Base-by-base conservation (phyloP, 306 rosid genomes). In the Cucurbita ficifolia region DNA sequence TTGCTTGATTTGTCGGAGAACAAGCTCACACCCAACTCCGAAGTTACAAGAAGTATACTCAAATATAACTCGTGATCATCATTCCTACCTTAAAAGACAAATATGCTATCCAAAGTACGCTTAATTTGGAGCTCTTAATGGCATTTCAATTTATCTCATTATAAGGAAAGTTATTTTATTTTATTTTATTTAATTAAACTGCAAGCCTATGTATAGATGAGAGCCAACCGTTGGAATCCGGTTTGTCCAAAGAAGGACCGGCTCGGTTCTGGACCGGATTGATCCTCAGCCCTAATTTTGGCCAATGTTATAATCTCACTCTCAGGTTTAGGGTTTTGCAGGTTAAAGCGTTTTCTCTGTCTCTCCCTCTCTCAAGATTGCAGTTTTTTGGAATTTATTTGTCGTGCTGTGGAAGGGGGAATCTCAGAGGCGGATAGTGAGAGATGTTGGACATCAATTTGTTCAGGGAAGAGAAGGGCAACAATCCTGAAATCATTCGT, bases 391-490 rank as follows among this genome's bases (percentile, higher is more conserved):
- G 67, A 59, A 6, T 21, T 54, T 54, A 12, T 54, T 54, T 4
- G 33, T 51, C n/a, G 22, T 17, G 10, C 45, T 33, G 67, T 10
- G 19, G 33, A 10, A 63, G 70, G 11, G 19, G 54, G 22, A 45
- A 45, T 43, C 55, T 63, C 69, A 43, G 51, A 62, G 5, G 76
- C 17, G 54, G 21, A 57, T 56, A 61, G 54, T 60, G 45, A 9
- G 56, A 24, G 58, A 75, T 94, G 99, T 75, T 94, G 80, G 99
- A 94, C 79, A 88, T 94, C 76, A 91, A 94, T 65, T 82, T 91
- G 4, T 91, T 94, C 85, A 74, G 96, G 21, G 99, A 82, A 61
- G 99, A 94, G 71, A 94, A 91, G 80, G 99, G 97, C 0, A 65
- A 76, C 81, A 86, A 91, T 77, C 97, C 99, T 10, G 89, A 94